These are phyloP conservation scores for Gossypium anomalum DNA, from an alignment of 345 rosid genomes.

Conservation along the genomic window DNA sequence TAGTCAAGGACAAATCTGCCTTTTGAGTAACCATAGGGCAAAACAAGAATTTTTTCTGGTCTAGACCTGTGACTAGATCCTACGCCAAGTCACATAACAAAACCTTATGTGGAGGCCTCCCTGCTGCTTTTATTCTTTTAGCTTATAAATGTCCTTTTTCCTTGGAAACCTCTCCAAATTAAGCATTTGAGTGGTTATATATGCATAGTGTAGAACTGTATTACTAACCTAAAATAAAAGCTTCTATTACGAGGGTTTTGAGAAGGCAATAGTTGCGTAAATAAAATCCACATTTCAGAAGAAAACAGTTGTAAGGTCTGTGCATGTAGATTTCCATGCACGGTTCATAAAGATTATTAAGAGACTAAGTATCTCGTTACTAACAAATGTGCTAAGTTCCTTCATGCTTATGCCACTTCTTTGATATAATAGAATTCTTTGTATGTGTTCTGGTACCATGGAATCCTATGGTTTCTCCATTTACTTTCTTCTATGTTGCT, in stretches of 20 bases:
- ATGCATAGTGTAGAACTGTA: not conserved
- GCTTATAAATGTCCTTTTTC: not conserved
- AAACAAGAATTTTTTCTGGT: no score
- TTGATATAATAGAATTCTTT: not conserved
- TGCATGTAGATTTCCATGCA: not conserved
- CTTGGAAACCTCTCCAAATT: not conserved
- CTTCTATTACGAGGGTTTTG: not conserved
- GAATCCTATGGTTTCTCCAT: not conserved
- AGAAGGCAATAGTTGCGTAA: not conserved
- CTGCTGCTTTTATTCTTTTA: not conserved
- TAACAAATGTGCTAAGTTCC: not conserved
- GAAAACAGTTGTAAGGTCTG: not conserved
- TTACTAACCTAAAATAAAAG: not conserved
- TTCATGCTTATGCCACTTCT: not conserved
- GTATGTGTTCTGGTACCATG: not conserved
- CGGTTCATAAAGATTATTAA: not conserved
- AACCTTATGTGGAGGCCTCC: not conserved
- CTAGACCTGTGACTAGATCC: no score
- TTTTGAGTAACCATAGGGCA: no score
- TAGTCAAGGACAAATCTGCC: no score
- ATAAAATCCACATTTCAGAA: not conserved
- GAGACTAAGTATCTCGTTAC: not conserved
- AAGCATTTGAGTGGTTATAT: not conserved
- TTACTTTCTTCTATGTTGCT: not conserved
- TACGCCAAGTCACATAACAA: no score